Base-by-base conservation (phyloP, 2,329 filamentous ascomycete genomes). In the Botrytis fragariae region DNA sequence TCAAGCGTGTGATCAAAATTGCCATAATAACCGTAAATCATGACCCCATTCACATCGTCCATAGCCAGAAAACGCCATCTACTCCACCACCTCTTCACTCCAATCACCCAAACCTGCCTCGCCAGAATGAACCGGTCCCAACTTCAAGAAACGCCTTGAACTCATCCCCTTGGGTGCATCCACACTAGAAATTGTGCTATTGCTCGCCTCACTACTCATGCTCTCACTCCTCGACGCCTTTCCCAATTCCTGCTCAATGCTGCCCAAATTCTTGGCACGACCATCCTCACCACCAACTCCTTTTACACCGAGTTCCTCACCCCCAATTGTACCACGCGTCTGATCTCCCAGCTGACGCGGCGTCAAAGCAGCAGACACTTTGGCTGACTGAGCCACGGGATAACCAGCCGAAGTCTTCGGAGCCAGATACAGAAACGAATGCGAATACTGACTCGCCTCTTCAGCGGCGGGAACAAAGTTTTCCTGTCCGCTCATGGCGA, bases 61-160 rank as follows among this genome's bases (percentile, higher is more conserved):
- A 32, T 35, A 51, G 35, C 12, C n/a, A 35, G 35, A 35, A 37
- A 29, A 57, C 14, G 25, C 37, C n/a, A 67, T 51, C 37, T 64
- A 64, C 37, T 63, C 29, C 44, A 71, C 60, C 59, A 69, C 67
- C 42, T 78, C 76, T 75, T 80, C 79, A 72, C 77, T 79, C 77
- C 78, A 80, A 73, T 80, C 80, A n/a, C 77, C 76, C 32, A 74
- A 69, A 14, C 68, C 74, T 69, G 72, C 76, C 51, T 73, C 74
- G 3, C 79, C 78, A 48, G 73, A 76, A 71, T 79, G 77, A 37
- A 80, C 78, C 29, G 78, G 79, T 1, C 77, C 77, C 69, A 81
- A 68, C 69, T 76, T 79, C 71, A 80, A 74, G 72, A 79, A 80
- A 14, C 78, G 71, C 48, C 29, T 74, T 63, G 44, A 71, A 62